Conservation (phyloP, 192 early-diverging fungal species). For the Coemansia sp. region DNA sequence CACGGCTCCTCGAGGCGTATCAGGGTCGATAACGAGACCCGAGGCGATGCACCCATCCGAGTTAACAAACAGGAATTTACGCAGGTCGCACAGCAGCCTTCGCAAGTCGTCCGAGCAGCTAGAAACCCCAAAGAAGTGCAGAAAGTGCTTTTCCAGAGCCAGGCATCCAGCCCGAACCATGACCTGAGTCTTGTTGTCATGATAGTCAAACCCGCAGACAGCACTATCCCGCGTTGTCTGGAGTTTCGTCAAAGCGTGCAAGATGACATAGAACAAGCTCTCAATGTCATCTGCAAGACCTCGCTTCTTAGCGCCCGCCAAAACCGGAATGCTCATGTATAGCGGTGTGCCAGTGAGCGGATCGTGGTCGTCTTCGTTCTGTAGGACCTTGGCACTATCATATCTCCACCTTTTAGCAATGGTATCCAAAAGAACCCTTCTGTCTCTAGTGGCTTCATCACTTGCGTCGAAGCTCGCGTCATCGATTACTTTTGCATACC, state of each 20-base stretch:
- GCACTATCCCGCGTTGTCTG: neutral
- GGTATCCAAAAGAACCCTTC: too few species aligned
- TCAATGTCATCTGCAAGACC: conserved; percentile 17
- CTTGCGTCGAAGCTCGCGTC: neutral
- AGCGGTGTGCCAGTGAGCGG: conserved; percentile 1
- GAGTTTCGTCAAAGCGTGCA: neutral
- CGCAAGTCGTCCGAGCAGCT: neutral
- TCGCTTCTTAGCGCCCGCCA: neutral
- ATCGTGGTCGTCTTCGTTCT: neutral
- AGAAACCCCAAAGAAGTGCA: neutral
- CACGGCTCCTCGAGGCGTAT: neutral
- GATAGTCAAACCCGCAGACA: neutral
- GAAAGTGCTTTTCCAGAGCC: neutral
- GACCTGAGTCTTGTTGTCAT: neutral
- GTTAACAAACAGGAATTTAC: neutral
- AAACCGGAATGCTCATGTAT: conserved; percentile 14
- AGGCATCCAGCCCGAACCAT: neutral
- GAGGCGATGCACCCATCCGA: neutral
- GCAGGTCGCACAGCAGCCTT: neutral
- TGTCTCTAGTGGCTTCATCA: too few species aligned
- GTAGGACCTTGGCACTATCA: neutral
- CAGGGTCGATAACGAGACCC: neutral
- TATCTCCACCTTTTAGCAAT: neutral
- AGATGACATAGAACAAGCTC: conserved; percentile 17
- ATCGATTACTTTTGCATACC: conserved; percentile 4